These are phyloP conservation scores for Canavalia ensiformis DNA, from an alignment of 306 rosid species.

Conservation along the genomic window DNA sequence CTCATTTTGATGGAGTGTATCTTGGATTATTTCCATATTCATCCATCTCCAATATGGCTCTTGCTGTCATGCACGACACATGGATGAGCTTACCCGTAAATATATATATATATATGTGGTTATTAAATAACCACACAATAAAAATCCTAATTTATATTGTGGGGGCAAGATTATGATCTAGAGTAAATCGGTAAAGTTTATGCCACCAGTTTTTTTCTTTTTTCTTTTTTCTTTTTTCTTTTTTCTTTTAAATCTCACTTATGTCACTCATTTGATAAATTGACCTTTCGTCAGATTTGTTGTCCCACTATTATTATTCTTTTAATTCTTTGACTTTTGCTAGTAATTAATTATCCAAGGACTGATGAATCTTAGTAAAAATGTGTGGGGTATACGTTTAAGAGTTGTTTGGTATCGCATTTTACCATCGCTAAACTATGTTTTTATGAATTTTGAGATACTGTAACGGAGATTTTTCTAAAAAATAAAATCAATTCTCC, in stretches of 20 bases:
- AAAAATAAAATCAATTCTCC: no score
- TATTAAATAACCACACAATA: neutral
- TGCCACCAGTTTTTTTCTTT: no score
- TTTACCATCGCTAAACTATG: no score
- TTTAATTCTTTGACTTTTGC: neutral
- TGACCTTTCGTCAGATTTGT: neutral
- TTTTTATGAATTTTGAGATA: no score
- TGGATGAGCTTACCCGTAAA: neutral
- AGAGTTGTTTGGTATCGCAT: no score
- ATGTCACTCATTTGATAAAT: neutral
- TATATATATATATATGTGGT: neutral
- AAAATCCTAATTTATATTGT: neutral
- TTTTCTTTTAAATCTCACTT: no score
- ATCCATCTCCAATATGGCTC: slow-evolving; percentile 8
- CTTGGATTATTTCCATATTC: neutral
- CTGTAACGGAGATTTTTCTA: no score
- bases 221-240: no score
- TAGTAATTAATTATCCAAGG: neutral
- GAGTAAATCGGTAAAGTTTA: neutral
- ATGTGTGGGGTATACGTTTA: no score
- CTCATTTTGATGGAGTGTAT: neutral
- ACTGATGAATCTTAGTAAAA: neutral
- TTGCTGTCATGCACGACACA: neutral
- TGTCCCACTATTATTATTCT: neutral
- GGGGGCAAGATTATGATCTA: neutral